These are phyloP conservation scores for Vigna hirtella DNA, from an alignment of 306 rosid genomes.

Conservation along the genomic window DNA sequence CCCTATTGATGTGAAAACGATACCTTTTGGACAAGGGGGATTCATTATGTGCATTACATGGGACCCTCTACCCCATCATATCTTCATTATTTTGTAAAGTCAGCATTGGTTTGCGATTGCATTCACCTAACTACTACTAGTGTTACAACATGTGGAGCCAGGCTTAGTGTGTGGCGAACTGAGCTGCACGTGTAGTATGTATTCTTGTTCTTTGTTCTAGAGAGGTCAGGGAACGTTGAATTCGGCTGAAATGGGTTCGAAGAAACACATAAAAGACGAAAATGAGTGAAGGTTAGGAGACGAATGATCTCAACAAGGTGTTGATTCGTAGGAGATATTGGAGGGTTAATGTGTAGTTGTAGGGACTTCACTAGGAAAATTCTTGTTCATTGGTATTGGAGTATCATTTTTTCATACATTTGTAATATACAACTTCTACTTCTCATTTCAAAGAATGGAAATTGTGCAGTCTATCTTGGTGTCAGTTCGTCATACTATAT, in stretches of 20 bases:
- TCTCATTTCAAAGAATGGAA: constrained; percentile 14
- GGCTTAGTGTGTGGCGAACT: neutral
- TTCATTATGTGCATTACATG: neutral
- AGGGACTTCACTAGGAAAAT: constrained; percentile 35
- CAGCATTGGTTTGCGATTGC: constrained; percentile 10
- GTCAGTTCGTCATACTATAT: too few relatives aligned
- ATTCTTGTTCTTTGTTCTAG: constrained; percentile 35
- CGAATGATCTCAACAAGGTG: constrained; percentile 17
- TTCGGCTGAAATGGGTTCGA: constrained; percentile 27
- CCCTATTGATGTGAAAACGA: constrained; percentile 52
- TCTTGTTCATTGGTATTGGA: constrained; percentile 43
- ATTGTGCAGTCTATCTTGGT: too few relatives aligned
- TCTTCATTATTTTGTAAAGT: constrained; percentile 36
- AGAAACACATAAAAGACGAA: neutral
- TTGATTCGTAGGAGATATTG: constrained; percentile 16
- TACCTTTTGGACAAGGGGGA: neutral
- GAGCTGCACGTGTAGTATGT: neutral
- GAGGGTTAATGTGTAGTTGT: constrained; percentile 36
- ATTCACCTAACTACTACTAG: constrained; percentile 19
- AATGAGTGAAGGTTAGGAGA: neutral
- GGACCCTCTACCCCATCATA: neutral
- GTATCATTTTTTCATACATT: constrained; percentile 47
- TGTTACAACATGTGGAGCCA: neutral
- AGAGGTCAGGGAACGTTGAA: neutral
- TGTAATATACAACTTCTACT: constrained; percentile 42